These are phyloP conservation scores for Aeminium ludgeri DNA, from an alignment of 495 filamentous ascomycete genomes.

Conservation along the genomic window DNA sequence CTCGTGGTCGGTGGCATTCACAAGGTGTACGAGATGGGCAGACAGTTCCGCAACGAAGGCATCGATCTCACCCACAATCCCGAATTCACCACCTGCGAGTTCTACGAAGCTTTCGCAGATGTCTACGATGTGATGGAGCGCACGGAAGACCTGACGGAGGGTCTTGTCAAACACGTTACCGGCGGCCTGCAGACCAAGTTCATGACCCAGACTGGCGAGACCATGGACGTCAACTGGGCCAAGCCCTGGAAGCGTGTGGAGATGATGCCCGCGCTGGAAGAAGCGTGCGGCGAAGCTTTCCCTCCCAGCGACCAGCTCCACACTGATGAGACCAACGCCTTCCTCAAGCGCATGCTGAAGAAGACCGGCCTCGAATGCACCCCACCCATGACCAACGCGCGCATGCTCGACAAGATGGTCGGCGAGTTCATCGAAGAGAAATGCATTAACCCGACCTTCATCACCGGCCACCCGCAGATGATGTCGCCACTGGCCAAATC, in stretches of 20 bases:
- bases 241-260: constrained; percentile 83
- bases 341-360: constrained; percentile 67
- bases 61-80: constrained; percentile 97
- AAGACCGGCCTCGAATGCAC: constrained; percentile 84
- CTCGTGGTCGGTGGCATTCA: constrained; percentile 86
- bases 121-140: constrained; percentile 81
- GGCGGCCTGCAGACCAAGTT: constrained; percentile 73
- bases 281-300: constrained; percentile 82
- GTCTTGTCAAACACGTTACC: constrained; percentile 78
- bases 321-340: constrained; percentile 70
- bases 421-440: constrained; percentile 91
- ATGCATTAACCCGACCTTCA: constrained; percentile 92
- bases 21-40: constrained; percentile 82
- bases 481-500: constrained; percentile 97
- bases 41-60: constrained; percentile 87
- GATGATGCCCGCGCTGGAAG: constrained; percentile 92
- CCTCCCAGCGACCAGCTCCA: constrained; percentile 77
- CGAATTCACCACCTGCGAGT: constrained; percentile 94
- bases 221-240: constrained; percentile 86
- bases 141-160: constrained; percentile 86
- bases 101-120: constrained; percentile 92
- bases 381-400: constrained; percentile 80
- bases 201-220: constrained; percentile 64
- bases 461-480: constrained; percentile 82
- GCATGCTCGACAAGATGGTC: constrained; percentile 93